Evolutionary conservation across 2,329 filamentous ascomycete genomes (phyloP).

Genomic region (Sporothrix phasma): DNA sequence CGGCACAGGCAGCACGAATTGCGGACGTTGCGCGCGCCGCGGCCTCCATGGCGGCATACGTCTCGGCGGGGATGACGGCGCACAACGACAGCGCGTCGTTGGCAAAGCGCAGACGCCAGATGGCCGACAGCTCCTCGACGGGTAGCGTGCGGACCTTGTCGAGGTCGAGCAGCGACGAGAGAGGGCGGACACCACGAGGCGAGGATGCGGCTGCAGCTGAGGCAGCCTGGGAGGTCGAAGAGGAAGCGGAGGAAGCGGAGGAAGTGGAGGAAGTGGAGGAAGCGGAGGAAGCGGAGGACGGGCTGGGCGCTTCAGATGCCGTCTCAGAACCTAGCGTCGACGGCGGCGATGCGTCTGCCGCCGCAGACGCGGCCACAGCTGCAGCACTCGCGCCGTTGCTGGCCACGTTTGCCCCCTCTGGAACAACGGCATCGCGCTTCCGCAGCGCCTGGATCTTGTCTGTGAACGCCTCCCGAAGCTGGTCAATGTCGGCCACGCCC

Average conservation of each 20-base stretch:
- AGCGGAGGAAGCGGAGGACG: background rate
- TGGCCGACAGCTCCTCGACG: constrained; percentile 67
- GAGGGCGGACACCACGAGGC: constrained; percentile 28
- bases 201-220: constrained; percentile 25
- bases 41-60: constrained; percentile 62
- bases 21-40: constrained; percentile 66
- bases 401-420: background rate
- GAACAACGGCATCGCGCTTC: constrained; percentile 51
- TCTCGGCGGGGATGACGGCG: constrained; percentile 63
- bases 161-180: constrained; percentile 58
- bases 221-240: background rate
- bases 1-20: constrained; percentile 84
- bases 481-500: constrained; percentile 59
- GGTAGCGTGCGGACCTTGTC: constrained; percentile 65
- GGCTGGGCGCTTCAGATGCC: background rate
- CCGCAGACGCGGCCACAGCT: background rate
- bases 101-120: constrained; percentile 87
- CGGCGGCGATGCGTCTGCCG: background rate
- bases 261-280: background rate
- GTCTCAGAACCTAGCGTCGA: background rate
- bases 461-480: constrained; percentile 72
- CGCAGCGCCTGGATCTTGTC: constrained; percentile 69
- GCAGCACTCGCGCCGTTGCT: background rate
- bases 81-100: constrained; percentile 65
- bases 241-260: background rate